Base-by-base conservation (phyloP, 805 yeast species). In the Barnettozyma vustinii region DNA sequence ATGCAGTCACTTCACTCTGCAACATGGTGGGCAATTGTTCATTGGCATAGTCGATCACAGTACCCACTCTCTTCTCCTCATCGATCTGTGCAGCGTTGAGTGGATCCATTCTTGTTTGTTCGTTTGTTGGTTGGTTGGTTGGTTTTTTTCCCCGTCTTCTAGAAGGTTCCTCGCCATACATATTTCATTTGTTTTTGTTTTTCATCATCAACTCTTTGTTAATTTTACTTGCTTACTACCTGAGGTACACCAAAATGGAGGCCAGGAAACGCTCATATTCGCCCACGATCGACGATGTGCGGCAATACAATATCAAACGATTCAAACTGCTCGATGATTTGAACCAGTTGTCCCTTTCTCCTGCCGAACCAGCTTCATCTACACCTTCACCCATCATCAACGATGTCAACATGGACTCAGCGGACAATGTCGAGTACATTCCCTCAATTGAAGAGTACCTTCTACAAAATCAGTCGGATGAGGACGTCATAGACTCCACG, bases 271-370 rank as follows among this genome's bases (percentile, higher is more conserved):
- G 58, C 40, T 12, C 44, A 0, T 54, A 50, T 19, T 50, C 59
- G 7, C 59, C 59, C 0, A 46, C 53, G 3, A 46, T 56, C 5
- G 59, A 56, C n/a, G 59, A 56, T 10, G 44, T 56, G 4, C 45
- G 59, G 6, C 55, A 56, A 16, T 53, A 57, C 30, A 67, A 66
- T 40, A 63, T 67, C 55, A 70, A 70, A 50, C 59, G 62, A 40
- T 63, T 56, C 40, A 54, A 59, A 33, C 52, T 70, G 8, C 50
- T 67, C 1, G 56, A 58, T 19, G 72, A 67, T 51, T 56, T 70
- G 16, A 65, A 60, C 23, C 61, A 56, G 13, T 43, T 70, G n/a
- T 51, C 62, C 2, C 39, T 67, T 2, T 26, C 33, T 15, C 13
- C 25, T 27, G n/a, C 30, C 5, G 44, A 16, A n/a, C 44, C 40